A percentile compares a stretch with the other conserved stretches of the same genome.
Conservation (phyloP, 495 filamentous ascomycete genomes). For the Aspergillus heteromorphus region DNA sequence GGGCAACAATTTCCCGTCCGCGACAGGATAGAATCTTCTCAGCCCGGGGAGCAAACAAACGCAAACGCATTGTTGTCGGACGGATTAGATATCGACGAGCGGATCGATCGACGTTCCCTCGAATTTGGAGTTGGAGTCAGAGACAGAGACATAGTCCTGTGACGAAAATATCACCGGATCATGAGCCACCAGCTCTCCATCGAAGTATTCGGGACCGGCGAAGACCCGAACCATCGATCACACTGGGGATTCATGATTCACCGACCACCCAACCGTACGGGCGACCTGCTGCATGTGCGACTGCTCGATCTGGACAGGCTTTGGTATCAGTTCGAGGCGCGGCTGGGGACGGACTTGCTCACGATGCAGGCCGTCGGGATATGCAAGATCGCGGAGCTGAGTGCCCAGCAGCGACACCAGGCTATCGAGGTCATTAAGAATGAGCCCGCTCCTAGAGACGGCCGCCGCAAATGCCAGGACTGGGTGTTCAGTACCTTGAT, state of each 20-base stretch:
- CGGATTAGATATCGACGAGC: no score
- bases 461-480: conserved; percentile 12
- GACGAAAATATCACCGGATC: background rate
- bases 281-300: conserved; percentile 9
- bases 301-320: conserved; percentile 3
- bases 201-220: conserved; percentile 1
- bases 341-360: conserved; percentile 4
- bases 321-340: conserved; percentile 16
- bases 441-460: conserved; percentile 10
- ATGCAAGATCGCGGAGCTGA: conserved; percentile 9
- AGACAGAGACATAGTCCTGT: no score
- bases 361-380: conserved; percentile 11
- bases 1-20: no score
- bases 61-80: no score
- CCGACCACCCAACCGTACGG: background rate
- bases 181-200: conserved; percentile 8
- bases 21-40: no score
- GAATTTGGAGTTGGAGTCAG: no score
- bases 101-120: no score
- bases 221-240: background rate
- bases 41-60: no score
- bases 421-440: conserved; percentile 2
- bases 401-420: conserved; percentile 4
- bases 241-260: conserved; percentile 9
- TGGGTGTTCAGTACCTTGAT: conserved; percentile 16